Base-by-base conservation (phyloP, 2,329 filamentous ascomycete species). In the Fusarium pseudoanthophilum region DNA sequence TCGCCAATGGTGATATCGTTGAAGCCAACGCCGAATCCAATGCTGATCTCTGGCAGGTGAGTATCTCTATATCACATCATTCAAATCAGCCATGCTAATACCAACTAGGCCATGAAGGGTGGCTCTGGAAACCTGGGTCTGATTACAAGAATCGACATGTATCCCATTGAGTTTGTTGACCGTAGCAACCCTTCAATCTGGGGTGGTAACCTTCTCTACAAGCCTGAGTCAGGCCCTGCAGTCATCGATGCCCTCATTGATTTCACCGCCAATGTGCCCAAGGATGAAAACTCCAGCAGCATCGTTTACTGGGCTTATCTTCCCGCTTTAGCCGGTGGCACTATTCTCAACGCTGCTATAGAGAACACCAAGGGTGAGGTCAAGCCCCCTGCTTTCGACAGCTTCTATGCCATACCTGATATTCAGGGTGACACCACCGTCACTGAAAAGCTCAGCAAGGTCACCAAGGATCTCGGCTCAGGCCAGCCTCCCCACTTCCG, bases 41-140 rank as follows among this genome's bases (percentile, higher is more conserved):
- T 63, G 32, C 79, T 1, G 85, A 87, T 61, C 80, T 88, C 5
- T 88, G 80, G 77, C 82, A 80, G 71, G 71, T 56, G 60, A 48
- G 56, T 43, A 6, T 18, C 28, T n/a, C 5, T 13, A 13, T 6
- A 10, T 34, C 11, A 11, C 26, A 7, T 3, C 6, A 4, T 56
- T 21, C 11, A 10, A 21, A 1, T 0, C 14, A 24, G 0, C 7
- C 7, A 16, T 28, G 13, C 45, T 73, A 5, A 73, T 24, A 9
- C 30, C 18, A 7, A n/a, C 14, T 32, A 73, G 70, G 86, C 84
- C 1, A 78, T 87, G 26, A 84, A 85, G 52, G 86, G 86, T 10
- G 85, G 85, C n/a, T 81, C 81, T 18, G 83, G 81, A 64, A 88
- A 87, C 71, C 83, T 85, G 21, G 85, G 84, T 14, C 75, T 84